Evolutionary conservation across 2,329 filamentous ascomycete species (phyloP).

Genomic region (Rosellinia necatrix): DNA sequence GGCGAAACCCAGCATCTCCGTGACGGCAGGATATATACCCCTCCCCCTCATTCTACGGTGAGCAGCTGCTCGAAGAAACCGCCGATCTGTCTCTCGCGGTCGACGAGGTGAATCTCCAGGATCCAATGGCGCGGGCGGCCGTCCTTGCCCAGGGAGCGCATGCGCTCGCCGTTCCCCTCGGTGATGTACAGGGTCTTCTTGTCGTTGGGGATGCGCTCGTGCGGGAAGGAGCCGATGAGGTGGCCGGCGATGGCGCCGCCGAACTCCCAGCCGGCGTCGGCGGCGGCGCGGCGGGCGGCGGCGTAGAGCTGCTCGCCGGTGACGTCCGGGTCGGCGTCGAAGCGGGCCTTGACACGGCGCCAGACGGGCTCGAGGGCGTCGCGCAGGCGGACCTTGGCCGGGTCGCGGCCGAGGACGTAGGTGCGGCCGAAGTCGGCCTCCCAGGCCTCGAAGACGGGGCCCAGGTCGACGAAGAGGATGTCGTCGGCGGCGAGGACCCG

Average conservation of each 20-base stretch:
- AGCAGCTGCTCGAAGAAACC: conserved; percentile 51
- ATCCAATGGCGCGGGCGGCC: conserved; percentile 55
- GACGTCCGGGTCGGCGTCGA: conserved; percentile 47
- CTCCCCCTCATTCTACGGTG: conserved; percentile 26
- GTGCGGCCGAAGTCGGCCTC: conserved; percentile 60
- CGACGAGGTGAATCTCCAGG: conserved; percentile 53
- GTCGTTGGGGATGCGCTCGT: conserved; percentile 56
- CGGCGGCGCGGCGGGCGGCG: conserved; percentile 47
- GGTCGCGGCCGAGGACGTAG: conserved; percentile 54
- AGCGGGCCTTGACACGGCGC: conserved; percentile 49
- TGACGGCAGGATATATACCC: not conserved
- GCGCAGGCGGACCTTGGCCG: conserved; percentile 48
- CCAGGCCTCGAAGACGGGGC: conserved; percentile 57
- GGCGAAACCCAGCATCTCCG: not conserved
- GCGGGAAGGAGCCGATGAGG: conserved; percentile 55
- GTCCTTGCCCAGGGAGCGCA: conserved; percentile 46
- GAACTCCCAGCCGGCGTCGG: conserved; percentile 49
- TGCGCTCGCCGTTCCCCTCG: conserved; percentile 48
- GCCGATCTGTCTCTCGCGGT: conserved; percentile 44
- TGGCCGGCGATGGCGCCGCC: conserved; percentile 53
- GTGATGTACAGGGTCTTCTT: conserved; percentile 51
- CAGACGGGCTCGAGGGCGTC: conserved; percentile 54
- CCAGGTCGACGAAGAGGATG: conserved; percentile 57
- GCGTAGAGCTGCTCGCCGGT: conserved; percentile 53
- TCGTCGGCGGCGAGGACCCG: conserved; percentile 53